Evolutionary conservation across 2,329 filamentous ascomycete species (phyloP).

Genomic region (Apiospora arundinis): DNA sequence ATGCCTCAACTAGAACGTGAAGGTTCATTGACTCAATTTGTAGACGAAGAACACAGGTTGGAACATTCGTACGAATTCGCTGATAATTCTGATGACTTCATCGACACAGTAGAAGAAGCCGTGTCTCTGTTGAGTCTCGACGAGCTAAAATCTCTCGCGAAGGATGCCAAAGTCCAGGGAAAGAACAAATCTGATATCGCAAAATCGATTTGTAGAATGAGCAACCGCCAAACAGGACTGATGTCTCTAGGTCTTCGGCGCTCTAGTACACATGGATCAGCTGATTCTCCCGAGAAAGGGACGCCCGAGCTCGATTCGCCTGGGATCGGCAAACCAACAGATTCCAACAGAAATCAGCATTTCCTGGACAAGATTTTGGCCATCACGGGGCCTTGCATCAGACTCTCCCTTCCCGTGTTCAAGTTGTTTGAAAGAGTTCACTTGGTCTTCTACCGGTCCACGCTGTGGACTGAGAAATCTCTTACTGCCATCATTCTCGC

Average conservation of each 20-base stretch:
- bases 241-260: slow-evolving; percentile 70
- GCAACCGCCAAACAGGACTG: slow-evolving; percentile 77
- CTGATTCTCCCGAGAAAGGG: slow-evolving; percentile 51
- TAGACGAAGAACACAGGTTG: slow-evolving; percentile 53
- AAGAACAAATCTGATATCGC: slow-evolving; percentile 86
- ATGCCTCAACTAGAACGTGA: slow-evolving; percentile 27
- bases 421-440: slow-evolving; percentile 94
- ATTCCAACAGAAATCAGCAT: slow-evolving; percentile 72
- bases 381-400: slow-evolving; percentile 82
- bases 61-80: slow-evolving; percentile 75
- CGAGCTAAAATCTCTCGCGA: slow-evolving; percentile 84
- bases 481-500: slow-evolving; percentile 93
- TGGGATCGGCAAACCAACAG: slow-evolving; percentile 28
- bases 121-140: slow-evolving; percentile 83
- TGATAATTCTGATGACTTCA: slow-evolving; percentile 75
- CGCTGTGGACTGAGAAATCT: slow-evolving; percentile 97
- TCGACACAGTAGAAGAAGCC: slow-evolving; percentile 82
- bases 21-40: slow-evolving; percentile 37
- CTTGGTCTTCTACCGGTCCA: slow-evolving; percentile 93
- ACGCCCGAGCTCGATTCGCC: slow-evolving; percentile 45
- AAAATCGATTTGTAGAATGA: slow-evolving; percentile 74
- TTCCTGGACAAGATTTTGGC: slow-evolving; percentile 79
- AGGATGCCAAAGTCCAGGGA: slow-evolving; percentile 84
- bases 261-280: slow-evolving; percentile 65
- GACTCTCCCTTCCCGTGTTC: slow-evolving; percentile 74